Conservation (phyloP, 306 rosid species). For the Quercus berberidifolia region DNA sequence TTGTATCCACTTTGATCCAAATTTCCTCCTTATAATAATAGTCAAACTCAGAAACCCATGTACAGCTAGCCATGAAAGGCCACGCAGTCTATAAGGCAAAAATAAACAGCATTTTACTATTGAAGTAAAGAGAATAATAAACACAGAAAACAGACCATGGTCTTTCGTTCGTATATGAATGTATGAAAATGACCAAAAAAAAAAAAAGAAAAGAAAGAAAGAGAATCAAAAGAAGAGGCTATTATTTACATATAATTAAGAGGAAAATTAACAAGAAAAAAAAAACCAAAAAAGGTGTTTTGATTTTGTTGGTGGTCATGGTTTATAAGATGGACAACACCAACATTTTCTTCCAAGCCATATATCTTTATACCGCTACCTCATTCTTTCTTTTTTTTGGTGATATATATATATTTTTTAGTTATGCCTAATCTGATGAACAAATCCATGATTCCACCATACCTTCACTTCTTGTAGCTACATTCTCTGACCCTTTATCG, state of each 20-base stretch:
- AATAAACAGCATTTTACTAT: neutral
- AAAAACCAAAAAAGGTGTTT: constrained; percentile 12
- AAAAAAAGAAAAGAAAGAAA: neutral
- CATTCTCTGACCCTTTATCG: constrained; percentile 47
- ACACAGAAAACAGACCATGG: neutral
- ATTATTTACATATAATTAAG: constrained; percentile 55
- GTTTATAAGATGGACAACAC: constrained; percentile 33
- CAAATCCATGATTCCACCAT: constrained; percentile 96
- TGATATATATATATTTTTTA: neutral
- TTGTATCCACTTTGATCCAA: neutral
- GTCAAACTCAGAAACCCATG: neutral
- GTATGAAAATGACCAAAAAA: constrained; percentile 6
- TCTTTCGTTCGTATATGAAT: neutral
- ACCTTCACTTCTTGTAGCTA: constrained; percentile 66
- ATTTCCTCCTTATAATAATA: neutral
- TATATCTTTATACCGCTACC: constrained; percentile 17
- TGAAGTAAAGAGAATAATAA: neutral
- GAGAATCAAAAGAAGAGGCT: constrained; percentile 15
- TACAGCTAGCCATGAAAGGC: neutral
- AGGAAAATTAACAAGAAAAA: constrained; percentile 1
- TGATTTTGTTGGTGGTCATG: constrained; percentile 44
- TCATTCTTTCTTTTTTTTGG: neutral
- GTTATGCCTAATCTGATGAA: constrained; percentile 61
- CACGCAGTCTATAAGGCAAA: neutral
- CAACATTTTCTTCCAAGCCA: constrained; percentile 37